A percentile compares a stretch with the other conserved stretches of the same genome.
Evolutionary conservation across 179 eudicot genomes (phyloP).

Genomic region (Corrigiola litoralis): DNA sequence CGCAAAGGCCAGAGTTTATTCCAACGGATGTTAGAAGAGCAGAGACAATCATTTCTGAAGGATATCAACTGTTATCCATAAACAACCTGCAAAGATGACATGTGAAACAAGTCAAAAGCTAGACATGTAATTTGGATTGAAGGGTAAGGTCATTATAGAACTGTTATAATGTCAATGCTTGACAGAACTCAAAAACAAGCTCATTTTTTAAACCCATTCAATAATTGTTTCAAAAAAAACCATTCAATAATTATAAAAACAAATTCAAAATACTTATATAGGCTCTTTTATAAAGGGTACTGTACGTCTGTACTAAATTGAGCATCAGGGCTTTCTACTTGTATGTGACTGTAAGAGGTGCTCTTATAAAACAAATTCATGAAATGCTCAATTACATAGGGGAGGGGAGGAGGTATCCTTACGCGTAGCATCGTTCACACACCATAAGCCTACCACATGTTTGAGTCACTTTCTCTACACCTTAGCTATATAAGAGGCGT

Average conservation of each 20-base stretch:
- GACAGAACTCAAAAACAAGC: background rate
- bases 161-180: background rate
- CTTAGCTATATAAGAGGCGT: too few relatives aligned
- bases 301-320: too few relatives aligned
- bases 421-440: too few relatives aligned
- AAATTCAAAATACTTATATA: background rate
- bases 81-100: constrained; percentile 16
- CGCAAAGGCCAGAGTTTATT: constrained; percentile 56
- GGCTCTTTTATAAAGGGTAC: background rate
- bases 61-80: constrained; percentile 19
- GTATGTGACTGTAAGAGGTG: too few relatives aligned
- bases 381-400: too few relatives aligned
- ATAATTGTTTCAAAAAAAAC: background rate
- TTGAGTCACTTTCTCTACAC: too few relatives aligned
- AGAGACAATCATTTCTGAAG: constrained; percentile 48
- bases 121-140: background rate
- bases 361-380: too few relatives aligned
- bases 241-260: background rate
- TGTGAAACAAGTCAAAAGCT: background rate
- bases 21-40: constrained; percentile 81
- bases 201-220: background rate
- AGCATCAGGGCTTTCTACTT: too few relatives aligned
- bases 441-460: too few relatives aligned
- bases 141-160: background rate
- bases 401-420: too few relatives aligned